Base-by-base conservation (phyloP, 139 green algal species). In the Zygnema circumcarinatum region DNA sequence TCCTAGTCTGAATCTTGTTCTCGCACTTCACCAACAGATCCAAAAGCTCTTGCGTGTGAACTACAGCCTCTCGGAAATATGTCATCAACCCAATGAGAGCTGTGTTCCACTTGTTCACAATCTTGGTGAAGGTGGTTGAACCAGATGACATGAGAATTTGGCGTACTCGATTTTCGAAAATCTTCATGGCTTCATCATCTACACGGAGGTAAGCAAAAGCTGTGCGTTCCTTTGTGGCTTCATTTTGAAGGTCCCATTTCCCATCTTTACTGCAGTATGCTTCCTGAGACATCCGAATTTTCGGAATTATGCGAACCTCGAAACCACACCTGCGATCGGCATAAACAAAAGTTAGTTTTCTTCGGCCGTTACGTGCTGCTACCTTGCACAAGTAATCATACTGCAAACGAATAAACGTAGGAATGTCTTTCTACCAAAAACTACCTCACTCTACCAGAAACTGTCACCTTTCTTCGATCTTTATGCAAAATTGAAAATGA, bases 21-120 rank as follows among this genome's bases (percentile, higher is more conserved):
- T 99, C 97, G 86, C 96, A 99, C 95, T 99, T 99, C 80, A 99
- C 97, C 89, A 99, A 93, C 89, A 99, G 92, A 92, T 99, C 97
- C 83, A 99, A 94, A 87, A 99, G 95, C 95, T 99, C 97, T 90
- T 98, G 95, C 0, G 96, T 99, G 94, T 99, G 97, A 83, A 99
- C 96, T 0, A 42, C 76, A 0, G 75, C 84, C 56, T 90, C 86
- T 39, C 86, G 86, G 67, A 90, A 86, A 73, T 90, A 90, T 2
- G 96, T 98, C 95, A 99, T 90, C 2, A 89, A 68, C 39, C 96
- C 96, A 90, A 99, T 99, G 2, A 99, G 94, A 42, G 96, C 96
- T 22, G 96, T 99, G 94, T 99, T 99, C 96, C 97, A 94, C 94
- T 99, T 99, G 95, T 99, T 99, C 75, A 95, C 97, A 78, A 99